Evolutionary conservation across 2,329 filamentous ascomycete genomes (phyloP).

Genomic region (Aspergillus aculeatinus): DNA sequence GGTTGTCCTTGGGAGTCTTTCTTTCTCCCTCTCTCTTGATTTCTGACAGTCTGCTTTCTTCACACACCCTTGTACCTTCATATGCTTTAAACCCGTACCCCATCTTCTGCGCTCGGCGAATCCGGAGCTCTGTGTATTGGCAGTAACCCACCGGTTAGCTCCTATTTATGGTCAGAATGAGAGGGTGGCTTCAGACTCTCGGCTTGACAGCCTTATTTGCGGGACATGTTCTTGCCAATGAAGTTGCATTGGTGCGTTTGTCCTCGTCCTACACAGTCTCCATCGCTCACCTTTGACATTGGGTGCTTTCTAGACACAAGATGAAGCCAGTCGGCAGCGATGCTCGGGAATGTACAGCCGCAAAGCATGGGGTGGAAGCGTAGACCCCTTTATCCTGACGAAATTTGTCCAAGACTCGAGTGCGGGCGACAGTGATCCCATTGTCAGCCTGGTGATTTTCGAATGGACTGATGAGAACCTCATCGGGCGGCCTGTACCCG

Average conservation of each 20-base stretch:
- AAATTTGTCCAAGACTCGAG: conserved; percentile 68
- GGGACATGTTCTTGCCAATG: conserved; percentile 43
- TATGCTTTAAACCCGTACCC: conserved; percentile 21
- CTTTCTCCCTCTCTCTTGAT: neutral
- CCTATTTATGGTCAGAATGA: conserved; percentile 36
- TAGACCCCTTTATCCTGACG: conserved; percentile 85
- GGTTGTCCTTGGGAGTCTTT: conserved; percentile 1
- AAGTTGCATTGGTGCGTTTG: conserved; percentile 45
- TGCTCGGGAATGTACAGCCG: conserved; percentile 94
- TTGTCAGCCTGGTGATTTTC: conserved; percentile 84
- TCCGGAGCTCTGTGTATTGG: conserved; percentile 21
- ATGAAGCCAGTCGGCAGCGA: conserved; percentile 73
- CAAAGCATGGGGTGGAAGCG: conserved; percentile 79
- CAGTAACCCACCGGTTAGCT: conserved; percentile 16
- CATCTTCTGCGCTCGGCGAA: conserved; percentile 17
- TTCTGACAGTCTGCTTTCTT: neutral
- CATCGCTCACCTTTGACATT: conserved; percentile 1
- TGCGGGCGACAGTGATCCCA: conserved; percentile 64
- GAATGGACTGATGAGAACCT: conserved; percentile 86
- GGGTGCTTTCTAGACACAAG: conserved; percentile 61
- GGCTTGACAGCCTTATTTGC: conserved; percentile 40
- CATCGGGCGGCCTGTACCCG: conserved; percentile 67
- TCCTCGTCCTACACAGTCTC: neutral
- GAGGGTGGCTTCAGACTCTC: conserved; percentile 40
- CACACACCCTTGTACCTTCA: conserved; percentile 6